Base-by-base conservation (phyloP, 148 eudicot species). In the Talinum fruticosum region DNA sequence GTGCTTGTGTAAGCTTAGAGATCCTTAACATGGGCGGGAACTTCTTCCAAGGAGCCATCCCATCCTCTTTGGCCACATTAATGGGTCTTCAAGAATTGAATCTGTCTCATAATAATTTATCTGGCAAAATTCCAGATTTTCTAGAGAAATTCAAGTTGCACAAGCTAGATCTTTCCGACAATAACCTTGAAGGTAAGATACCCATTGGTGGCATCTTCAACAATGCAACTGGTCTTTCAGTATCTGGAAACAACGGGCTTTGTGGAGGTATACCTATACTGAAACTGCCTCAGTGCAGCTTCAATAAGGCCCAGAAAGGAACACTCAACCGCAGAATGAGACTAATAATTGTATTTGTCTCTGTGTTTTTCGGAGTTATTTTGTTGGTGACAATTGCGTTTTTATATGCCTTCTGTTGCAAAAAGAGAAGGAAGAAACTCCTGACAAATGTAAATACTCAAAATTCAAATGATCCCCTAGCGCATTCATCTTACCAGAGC, bases 151-250 rank as follows among this genome's bases (percentile, higher is more conserved):
- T 80, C 14, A 10, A 59, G 1, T 49, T 80, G n/a, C 13, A 74
- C 30, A 67, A 47, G 30, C 75, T 87, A 16, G 66, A 79, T 28
- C 36, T 87, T 15, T 81, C 85, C 8, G 75, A 57, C 38, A 87
- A 87, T 41, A 41, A 75, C 75, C 71, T 87, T 51, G 82, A 83
- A 66, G 90, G 90, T n/a, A 76, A 72, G 67, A 80, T 85, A 36
- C 88, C 90, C 1, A 54, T 33, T 5, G 53, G 69, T 47, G 87
- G 90, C 26, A 29, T 83, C 7, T 87, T 87, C 64, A 26, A 28
- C 62, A 87, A 87, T 71, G 69, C 72, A 29, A 83, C 62, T 66
- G 84, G 66, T 45, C 34, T 76, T 65, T 81, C 78, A 34, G 19
- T 87, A 19, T 23, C 15, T 13, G 89, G 87, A 67, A 87, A 87